Evolutionary conservation across 129 eudicot genomes (phyloP).

Genomic region (Helianthus tuberosus): DNA sequence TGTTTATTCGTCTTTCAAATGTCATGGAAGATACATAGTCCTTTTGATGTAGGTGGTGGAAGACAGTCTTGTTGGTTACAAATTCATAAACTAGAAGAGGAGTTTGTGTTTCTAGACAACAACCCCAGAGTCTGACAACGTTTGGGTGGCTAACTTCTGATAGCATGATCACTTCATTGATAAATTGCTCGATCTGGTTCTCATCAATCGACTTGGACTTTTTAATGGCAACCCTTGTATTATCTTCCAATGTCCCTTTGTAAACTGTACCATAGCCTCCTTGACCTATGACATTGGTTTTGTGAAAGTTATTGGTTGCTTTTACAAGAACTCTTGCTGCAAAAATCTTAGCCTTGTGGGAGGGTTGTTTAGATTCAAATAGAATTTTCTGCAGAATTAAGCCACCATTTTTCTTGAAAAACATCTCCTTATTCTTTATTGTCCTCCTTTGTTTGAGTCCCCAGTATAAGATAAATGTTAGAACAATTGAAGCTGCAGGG

Average conservation of each 20-base stretch:
- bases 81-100: slow-evolving; percentile 8
- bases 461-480: background rate
- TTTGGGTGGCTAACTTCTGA: slow-evolving; percentile 3
- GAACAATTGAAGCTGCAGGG: background rate
- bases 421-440: background rate
- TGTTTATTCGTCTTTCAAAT: slow-evolving; percentile 1
- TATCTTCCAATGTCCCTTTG: background rate
- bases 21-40: background rate
- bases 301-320: background rate
- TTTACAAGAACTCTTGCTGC: background rate
- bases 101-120: background rate
- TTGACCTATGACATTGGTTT: slow-evolving; percentile 12
- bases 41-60: slow-evolving; percentile 1
- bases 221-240: background rate
- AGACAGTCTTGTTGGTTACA: background rate
- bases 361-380: background rate
- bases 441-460: background rate
- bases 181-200: slow-evolving; percentile 6
- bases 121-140: background rate
- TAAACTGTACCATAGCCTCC: background rate
- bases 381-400: background rate
- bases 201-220: background rate
- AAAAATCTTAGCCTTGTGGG: background rate
- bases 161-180: background rate
- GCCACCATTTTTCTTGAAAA: background rate